Base-by-base conservation (phyloP, 1,139 yeast species). In the Yamadazyma atlantica region DNA sequence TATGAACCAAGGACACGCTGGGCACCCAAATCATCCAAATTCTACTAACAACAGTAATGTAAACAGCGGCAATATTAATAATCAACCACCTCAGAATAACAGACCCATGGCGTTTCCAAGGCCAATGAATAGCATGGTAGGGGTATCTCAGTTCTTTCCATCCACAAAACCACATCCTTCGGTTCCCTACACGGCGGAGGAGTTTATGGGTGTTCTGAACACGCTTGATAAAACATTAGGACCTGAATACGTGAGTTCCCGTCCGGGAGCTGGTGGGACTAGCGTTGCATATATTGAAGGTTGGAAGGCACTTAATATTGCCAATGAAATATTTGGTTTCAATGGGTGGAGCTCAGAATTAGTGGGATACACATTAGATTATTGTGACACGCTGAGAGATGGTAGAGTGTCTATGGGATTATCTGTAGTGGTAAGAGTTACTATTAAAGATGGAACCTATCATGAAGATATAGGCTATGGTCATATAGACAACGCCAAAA, bases 401-500 rank as follows among this genome's bases (percentile, higher is more conserved):
- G 78, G 83, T 1, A 56, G 77, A 35, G 75, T 68, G 41, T 73
- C 79, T 18, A 65, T 85, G 57, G 92, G 92, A 1, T 64, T 85
- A 17, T 80, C 88, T 1, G 82, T 82, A 10, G 78, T 82, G 24
- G 87, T 85, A 1, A 64, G 94, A 27, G 84, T 85, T 3, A 78
- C 87, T 0, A 62, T 85, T 35, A 76, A 77, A 45, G 87, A 83
- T 55, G 95, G 95, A 0, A 77, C 90, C 0, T 84, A 63, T 51
- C 86, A 83, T 49, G 94, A 85, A 51, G 95, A 85, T 60, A 78
- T 85, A 34, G 95, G 95, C 0, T 85, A 85, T 55, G 95, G 95
- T 10, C 80, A 78, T 38, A 78, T 82, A 21, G 94, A 85, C 36
- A 84, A 84, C 54, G 85, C 86, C 31, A 75, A 77, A 39, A 70